Percentiles rank a stretch among this genome's conserved stretches.
These are phyloP conservation scores for Penicillium psychrofluorescens DNA, from an alignment of 495 filamentous ascomycete species.

Conservation along the genomic window DNA sequence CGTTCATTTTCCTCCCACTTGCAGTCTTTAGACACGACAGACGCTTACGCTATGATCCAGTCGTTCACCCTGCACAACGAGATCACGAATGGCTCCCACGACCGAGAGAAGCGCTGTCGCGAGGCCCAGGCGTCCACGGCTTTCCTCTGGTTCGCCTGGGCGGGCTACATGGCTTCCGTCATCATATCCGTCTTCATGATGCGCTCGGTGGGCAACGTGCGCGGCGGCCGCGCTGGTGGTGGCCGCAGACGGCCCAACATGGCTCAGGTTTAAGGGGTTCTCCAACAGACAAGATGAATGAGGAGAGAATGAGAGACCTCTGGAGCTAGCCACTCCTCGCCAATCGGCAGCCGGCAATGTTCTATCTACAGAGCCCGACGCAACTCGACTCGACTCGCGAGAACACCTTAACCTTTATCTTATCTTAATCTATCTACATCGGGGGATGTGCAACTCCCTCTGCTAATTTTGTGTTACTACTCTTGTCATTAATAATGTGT, in stretches of 20 bases:
- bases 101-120: slow-evolving; percentile 52
- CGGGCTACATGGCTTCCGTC: slow-evolving; percentile 47
- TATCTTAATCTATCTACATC: too few relatives aligned
- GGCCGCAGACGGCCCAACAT: slow-evolving; percentile 48
- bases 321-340: too few relatives aligned
- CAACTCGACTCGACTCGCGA: too few relatives aligned
- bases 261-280: slow-evolving; percentile 52
- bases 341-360: too few relatives aligned
- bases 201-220: slow-evolving; percentile 31
- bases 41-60: slow-evolving; percentile 1
- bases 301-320: too few relatives aligned
- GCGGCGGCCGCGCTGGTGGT: slow-evolving; percentile 32
- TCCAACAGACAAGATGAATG: not conserved
- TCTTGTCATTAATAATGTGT: too few relatives aligned
- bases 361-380: too few relatives aligned
- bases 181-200: slow-evolving; percentile 42
- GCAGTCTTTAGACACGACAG: not conserved
- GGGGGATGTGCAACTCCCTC: too few relatives aligned
- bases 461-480: too few relatives aligned
- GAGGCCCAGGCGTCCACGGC: slow-evolving; percentile 62
- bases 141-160: slow-evolving; percentile 70
- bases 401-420: too few relatives aligned
- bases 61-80: slow-evolving; percentile 47
- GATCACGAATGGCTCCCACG: slow-evolving; percentile 51
- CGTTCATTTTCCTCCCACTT: too few relatives aligned